A percentile compares a stretch with the other conserved stretches of the same genome.
phyloP scores from a whole-genome alignment of 176 grass and related monocot species.

The Triticum turgidum region DNA sequence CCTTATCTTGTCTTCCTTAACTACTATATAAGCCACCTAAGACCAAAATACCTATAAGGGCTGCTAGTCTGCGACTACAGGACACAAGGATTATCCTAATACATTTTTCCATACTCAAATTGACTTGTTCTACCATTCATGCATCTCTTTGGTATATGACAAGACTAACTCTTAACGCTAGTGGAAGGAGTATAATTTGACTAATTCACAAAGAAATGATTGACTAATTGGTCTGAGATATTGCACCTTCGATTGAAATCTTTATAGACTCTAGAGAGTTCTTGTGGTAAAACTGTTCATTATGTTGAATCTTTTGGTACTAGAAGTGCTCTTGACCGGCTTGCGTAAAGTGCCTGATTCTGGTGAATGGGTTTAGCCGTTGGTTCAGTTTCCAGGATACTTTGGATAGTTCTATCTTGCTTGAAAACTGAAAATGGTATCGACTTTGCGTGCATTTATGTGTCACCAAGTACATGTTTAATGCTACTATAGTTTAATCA shows the following conservation, averaged over 20 bases:
- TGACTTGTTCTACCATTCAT: too few relatives aligned
- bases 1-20: too few relatives aligned
- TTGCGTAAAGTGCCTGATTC: neutral
- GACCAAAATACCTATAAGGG: too few relatives aligned
- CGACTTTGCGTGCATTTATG: slow-evolving; percentile 10
- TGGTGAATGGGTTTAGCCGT: neutral
- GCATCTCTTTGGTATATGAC: too few relatives aligned
- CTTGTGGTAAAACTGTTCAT: neutral
- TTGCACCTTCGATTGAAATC: neutral
- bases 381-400: neutral
- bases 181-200: neutral
- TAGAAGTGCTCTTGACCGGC: neutral
- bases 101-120: too few relatives aligned
- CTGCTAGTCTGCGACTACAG: too few relatives aligned
- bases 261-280: neutral
- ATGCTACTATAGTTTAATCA: neutral
- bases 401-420: neutral
- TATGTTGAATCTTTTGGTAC: neutral
- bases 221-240: neutral
- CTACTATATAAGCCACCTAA: too few relatives aligned
- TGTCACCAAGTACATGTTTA: neutral
- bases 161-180: too few relatives aligned
- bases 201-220: neutral
- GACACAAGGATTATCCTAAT: too few relatives aligned
- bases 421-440: slow-evolving; percentile 9